phyloP scores from a whole-genome alignment of 257 asterid species.

The Solanum etuberosum region DNA sequence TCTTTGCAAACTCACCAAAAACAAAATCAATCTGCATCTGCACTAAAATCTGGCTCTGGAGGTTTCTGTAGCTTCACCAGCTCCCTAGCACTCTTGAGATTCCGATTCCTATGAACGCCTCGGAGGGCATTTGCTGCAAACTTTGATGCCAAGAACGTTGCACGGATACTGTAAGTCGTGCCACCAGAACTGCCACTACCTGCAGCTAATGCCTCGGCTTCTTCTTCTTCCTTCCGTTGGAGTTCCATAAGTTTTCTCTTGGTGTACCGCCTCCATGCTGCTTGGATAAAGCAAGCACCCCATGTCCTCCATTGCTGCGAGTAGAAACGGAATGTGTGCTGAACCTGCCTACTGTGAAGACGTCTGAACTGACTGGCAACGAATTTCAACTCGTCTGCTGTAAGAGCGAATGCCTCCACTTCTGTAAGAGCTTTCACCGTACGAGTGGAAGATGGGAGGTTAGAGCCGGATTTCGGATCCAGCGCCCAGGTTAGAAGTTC shows the following conservation, averaged over 20 bases:
- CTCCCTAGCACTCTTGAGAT: slow-evolving; percentile 73
- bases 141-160: slow-evolving; percentile 70
- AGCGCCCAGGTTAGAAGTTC: slow-evolving; percentile 98
- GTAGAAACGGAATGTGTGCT: slow-evolving; percentile 96
- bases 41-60: slow-evolving; percentile 88
- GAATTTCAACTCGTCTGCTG: slow-evolving; percentile 84
- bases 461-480: slow-evolving; percentile 82
- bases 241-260: slow-evolving; percentile 67
- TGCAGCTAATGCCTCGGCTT: slow-evolving; percentile 25
- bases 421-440: slow-evolving; percentile 78
- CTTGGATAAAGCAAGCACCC: slow-evolving; percentile 96
- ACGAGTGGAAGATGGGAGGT: slow-evolving; percentile 89
- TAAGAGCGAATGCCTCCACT: slow-evolving; percentile 85
- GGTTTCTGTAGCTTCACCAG: slow-evolving; percentile 80
- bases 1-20: slow-evolving; percentile 3
- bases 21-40: slow-evolving; percentile 57
- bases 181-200: slow-evolving; percentile 27
- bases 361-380: slow-evolving; percentile 94
- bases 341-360: slow-evolving; percentile 96
- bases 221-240: slow-evolving; percentile 68
- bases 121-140: slow-evolving; percentile 87
- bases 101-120: slow-evolving; percentile 82
- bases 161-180: slow-evolving; percentile 63
- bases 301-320: slow-evolving; percentile 98
- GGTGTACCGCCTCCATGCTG: slow-evolving; percentile 89